These are phyloP conservation scores for Fusarium mangiferae DNA, from an alignment of 2,329 filamentous ascomycete genomes.

Conservation along the genomic window DNA sequence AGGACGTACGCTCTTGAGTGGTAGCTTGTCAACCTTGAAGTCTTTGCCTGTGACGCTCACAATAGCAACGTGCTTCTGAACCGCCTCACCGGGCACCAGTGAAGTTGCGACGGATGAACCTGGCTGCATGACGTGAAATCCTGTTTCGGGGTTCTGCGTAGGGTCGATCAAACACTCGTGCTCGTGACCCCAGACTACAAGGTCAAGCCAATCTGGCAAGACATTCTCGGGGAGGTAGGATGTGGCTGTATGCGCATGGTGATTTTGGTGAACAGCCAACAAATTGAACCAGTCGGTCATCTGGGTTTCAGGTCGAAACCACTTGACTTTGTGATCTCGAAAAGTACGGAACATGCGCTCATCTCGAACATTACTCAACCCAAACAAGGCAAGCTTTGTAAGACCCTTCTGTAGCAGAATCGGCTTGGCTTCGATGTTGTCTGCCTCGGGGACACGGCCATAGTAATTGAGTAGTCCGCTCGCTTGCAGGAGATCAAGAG, in stretches of 20 bases:
- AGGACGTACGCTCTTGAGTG: conserved; percentile 87
- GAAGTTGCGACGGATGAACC: conserved; percentile 97
- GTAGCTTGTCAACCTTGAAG: conserved; percentile 82
- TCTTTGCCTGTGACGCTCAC: conserved; percentile 84
- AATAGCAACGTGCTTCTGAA: conserved; percentile 89
- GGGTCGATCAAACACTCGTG: conserved; percentile 96
- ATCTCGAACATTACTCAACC: conserved; percentile 94
- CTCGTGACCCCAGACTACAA: conserved; percentile 97
- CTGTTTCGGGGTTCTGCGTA: conserved; percentile 82
- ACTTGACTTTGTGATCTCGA: conserved; percentile 90
- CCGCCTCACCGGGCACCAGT: conserved; percentile 87
- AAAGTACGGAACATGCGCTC: conserved; percentile 96
- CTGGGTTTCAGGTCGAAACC: conserved; percentile 84
- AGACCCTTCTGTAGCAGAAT: conserved; percentile 91
- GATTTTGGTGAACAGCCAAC: conserved; percentile 95
- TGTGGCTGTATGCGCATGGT: conserved; percentile 89
- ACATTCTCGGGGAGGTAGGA: conserved; percentile 96
- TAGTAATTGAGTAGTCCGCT: conserved; percentile 96
- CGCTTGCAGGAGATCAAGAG: conserved; percentile 89
- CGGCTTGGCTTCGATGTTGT: conserved; percentile 93
- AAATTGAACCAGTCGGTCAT: conserved; percentile 95
- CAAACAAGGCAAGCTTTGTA: conserved; percentile 93
- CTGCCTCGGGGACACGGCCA: conserved; percentile 90
- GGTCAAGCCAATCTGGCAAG: conserved; percentile 87
- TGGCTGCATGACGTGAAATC: conserved; percentile 96